These are phyloP conservation scores for Mycena pura DNA, from an alignment of 768 basidiomycete genomes.

Conservation along the genomic window DNA sequence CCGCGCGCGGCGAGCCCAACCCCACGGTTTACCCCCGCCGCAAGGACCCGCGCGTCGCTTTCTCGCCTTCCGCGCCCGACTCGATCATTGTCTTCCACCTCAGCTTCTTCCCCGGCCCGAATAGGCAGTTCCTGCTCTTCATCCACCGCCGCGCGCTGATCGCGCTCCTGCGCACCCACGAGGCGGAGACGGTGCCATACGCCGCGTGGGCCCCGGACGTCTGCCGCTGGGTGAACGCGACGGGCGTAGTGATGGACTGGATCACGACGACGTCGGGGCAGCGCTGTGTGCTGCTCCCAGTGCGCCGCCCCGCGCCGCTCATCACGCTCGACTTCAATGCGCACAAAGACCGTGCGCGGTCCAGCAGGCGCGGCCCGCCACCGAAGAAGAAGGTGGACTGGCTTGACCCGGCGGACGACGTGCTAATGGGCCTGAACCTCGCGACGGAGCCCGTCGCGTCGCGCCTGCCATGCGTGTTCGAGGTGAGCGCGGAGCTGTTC, in stretches of 20 bases:
- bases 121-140: conserved; percentile 39
- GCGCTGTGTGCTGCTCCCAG: conserved; percentile 23
- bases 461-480: background rate
- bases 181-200: conserved; percentile 23
- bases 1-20: conserved; percentile 51
- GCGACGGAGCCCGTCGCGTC: conserved; percentile 20
- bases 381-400: too few relatives aligned
- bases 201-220: conserved; percentile 28
- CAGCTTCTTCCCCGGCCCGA: conserved; percentile 18
- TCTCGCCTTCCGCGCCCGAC: conserved; percentile 32
- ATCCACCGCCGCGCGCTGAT: conserved; percentile 42
- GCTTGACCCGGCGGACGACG: conserved; percentile 9
- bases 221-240: conserved; percentile 27
- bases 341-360: background rate
- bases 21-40: conserved; percentile 28
- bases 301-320: background rate
- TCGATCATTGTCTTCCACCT: conserved; percentile 45
- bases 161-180: conserved; percentile 19
- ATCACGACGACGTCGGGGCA: conserved; percentile 34
- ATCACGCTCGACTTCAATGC: conserved; percentile 23
- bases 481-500: background rate
- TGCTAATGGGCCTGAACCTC: conserved; percentile 2
- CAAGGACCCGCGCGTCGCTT: conserved; percentile 27
- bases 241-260: conserved; percentile 16
- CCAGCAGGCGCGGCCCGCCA: too few relatives aligned